A percentile compares a stretch with the other conserved stretches of the same genome.
Evolutionary conservation across 768 basidiomycete genomes (phyloP).

Genomic region (Russula emetica): DNA sequence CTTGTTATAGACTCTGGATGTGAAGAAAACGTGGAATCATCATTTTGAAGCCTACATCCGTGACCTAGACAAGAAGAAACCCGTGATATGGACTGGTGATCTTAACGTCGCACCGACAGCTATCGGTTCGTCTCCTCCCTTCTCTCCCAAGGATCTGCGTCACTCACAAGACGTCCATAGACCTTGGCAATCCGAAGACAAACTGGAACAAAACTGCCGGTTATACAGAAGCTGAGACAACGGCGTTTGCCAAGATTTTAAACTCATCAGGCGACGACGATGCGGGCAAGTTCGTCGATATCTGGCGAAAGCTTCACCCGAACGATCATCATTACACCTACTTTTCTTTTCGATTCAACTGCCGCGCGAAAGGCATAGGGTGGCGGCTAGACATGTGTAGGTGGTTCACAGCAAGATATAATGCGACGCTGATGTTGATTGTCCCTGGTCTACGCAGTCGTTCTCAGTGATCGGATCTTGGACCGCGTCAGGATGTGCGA

Average conservation of each 20-base stretch:
- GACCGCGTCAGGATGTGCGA: constrained; percentile 75
- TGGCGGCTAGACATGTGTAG: constrained; percentile 88
- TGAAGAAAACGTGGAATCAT: constrained; percentile 73
- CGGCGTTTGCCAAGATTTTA: constrained; percentile 66
- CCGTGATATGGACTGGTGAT: constrained; percentile 87
- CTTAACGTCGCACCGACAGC: constrained; percentile 82
- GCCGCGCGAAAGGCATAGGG: constrained; percentile 72
- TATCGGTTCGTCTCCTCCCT: constrained; percentile 42
- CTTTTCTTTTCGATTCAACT: constrained; percentile 79
- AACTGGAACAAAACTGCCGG: constrained; percentile 91
- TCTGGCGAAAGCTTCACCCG: constrained; percentile 74
- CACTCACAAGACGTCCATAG: constrained; percentile 35
- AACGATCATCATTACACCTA: constrained; percentile 74
- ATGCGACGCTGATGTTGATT: constrained; percentile 5
- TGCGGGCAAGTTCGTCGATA: constrained; percentile 56
- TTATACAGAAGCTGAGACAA: constrained; percentile 78
- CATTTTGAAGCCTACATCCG: constrained; percentile 74
- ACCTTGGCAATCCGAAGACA: constrained; percentile 60
- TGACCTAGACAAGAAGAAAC: constrained; percentile 68
- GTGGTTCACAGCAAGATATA: constrained; percentile 15
- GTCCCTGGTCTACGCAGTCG: constrained; percentile 45
- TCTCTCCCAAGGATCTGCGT: background rate
- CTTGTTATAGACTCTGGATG: constrained; percentile 56
- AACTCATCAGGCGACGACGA: constrained; percentile 41
- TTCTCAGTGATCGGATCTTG: constrained; percentile 65